These are phyloP conservation scores for Lagerstroemia speciosa DNA, from an alignment of 345 rosid species.

Conservation along the genomic window DNA sequence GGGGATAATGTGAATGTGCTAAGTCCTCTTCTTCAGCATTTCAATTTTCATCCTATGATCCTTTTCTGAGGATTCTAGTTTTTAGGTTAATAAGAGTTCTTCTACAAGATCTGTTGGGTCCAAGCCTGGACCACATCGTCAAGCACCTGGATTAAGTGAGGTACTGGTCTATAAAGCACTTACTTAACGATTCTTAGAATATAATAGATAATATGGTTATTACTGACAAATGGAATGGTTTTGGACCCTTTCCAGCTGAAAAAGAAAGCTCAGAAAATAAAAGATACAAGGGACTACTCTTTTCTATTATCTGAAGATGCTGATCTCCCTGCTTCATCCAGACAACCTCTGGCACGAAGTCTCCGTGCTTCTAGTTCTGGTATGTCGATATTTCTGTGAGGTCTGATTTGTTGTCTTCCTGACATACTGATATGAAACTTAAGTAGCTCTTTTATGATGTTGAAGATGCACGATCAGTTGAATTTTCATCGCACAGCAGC, in stretches of 20 bases:
- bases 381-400: conserved; percentile 23
- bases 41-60: background rate
- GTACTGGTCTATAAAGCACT: conserved; percentile 17
- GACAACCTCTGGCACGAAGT: conserved; percentile 32
- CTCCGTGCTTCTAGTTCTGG: conserved; percentile 43
- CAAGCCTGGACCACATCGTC: conserved; percentile 26
- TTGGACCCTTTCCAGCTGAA: conserved; percentile 29
- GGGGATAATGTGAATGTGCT: background rate
- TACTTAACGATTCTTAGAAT: conserved; percentile 7
- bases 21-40: background rate
- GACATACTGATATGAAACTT: conserved; percentile 31
- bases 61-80: conserved; percentile 8
- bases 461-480: conserved; percentile 65
- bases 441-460: conserved; percentile 61
- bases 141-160: conserved; percentile 39
- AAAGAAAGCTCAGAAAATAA: conserved; percentile 58
- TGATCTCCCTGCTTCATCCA: conserved; percentile 52
- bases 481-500: conserved; percentile 36
- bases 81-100: conserved; percentile 51
- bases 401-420: background rate
- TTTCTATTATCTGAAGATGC: conserved; percentile 72
- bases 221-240: background rate
- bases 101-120: conserved; percentile 25
- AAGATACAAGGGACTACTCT: conserved; percentile 81
- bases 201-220: background rate